A percentile compares a stretch with the other conserved stretches of the same genome.
These are phyloP conservation scores for Alternaria atra DNA, from an alignment of 2,329 filamentous ascomycete genomes.

Conservation along the genomic window DNA sequence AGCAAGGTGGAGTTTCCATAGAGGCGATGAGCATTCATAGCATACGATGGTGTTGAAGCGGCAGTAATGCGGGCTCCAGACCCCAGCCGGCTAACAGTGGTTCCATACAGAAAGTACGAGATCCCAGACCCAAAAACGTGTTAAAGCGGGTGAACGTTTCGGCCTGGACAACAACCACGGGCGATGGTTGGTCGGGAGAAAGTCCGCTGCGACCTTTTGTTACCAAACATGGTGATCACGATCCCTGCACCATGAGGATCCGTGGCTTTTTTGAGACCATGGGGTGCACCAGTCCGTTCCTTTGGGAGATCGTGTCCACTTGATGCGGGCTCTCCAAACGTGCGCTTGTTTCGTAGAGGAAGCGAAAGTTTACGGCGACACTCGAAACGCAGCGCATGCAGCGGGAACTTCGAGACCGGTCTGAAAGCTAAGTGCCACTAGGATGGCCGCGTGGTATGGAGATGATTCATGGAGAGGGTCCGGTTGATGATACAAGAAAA, in stretches of 20 bases:
- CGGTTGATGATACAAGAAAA: slow-evolving; percentile 1
- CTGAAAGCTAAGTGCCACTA: neutral
- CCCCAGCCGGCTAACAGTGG: neutral
- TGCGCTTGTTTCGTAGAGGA: slow-evolving; percentile 12
- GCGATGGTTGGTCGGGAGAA: slow-evolving; percentile 6
- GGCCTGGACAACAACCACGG: neutral
- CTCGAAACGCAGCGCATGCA: slow-evolving; percentile 16
- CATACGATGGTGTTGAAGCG: neutral
- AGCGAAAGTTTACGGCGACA: slow-evolving; percentile 16
- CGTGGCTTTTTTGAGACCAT: slow-evolving; percentile 3
- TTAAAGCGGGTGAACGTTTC: slow-evolving; percentile 13
- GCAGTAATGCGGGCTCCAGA: slow-evolving; percentile 2
- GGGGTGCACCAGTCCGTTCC: neutral
- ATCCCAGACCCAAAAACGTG: slow-evolving; percentile 7
- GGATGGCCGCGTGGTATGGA: slow-evolving; percentile 3
- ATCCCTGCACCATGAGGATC: slow-evolving; percentile 4
- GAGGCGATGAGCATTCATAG: slow-evolving; percentile 1
- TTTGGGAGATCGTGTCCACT: slow-evolving; percentile 7
- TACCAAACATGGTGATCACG: slow-evolving; percentile 11
- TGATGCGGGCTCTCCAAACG: slow-evolving; percentile 15
- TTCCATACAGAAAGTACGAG: slow-evolving; percentile 9
- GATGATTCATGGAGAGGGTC: slow-evolving; percentile 1
- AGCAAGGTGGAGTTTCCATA: slow-evolving; percentile 3
- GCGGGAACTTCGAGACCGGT: slow-evolving; percentile 9
- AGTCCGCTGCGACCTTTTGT: slow-evolving; percentile 1